Evolutionary conservation across 2,329 filamentous ascomycete genomes (phyloP).

Genomic region (Colletotrichum limetticola): DNA sequence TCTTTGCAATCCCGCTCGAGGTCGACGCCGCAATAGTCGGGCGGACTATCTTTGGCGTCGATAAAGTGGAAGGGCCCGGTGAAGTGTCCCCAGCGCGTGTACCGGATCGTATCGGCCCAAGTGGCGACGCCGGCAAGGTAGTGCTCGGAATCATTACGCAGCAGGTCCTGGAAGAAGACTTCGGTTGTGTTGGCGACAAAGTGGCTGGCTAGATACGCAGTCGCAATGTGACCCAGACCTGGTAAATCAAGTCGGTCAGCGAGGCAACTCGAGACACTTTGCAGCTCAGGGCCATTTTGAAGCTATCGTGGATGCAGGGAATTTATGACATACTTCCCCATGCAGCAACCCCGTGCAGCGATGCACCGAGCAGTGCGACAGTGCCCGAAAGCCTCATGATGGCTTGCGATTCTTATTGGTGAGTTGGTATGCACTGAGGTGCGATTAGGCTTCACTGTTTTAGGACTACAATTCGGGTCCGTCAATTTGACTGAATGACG

Average conservation of each 20-base stretch:
- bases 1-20: slow-evolving; percentile 70
- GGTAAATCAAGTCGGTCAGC: slow-evolving; percentile 19
- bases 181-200: slow-evolving; percentile 68
- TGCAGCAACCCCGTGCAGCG: slow-evolving; percentile 47
- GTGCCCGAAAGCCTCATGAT: slow-evolving; percentile 45
- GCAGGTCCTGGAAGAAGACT: slow-evolving; percentile 65
- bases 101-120: slow-evolving; percentile 75
- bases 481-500: neutral
- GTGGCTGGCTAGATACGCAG: slow-evolving; percentile 70
- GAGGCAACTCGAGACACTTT: neutral
- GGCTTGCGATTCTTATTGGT: slow-evolving; percentile 1
- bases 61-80: slow-evolving; percentile 75
- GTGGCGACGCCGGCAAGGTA: slow-evolving; percentile 73
- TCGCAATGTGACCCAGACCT: slow-evolving; percentile 74
- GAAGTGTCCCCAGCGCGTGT: slow-evolving; percentile 71
- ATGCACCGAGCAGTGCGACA: slow-evolving; percentile 42
- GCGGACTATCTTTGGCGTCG: slow-evolving; percentile 73
- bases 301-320: neutral
- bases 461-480: neutral
- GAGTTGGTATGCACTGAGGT: neutral
- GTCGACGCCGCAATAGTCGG: slow-evolving; percentile 65
- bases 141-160: slow-evolving; percentile 63
- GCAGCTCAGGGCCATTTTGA: neutral
- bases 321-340: slow-evolving; percentile 53
- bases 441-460: neutral